These are phyloP conservation scores for Oxytropis ochrocephala DNA, from an alignment of 306 rosid species.

Conservation along the genomic window DNA sequence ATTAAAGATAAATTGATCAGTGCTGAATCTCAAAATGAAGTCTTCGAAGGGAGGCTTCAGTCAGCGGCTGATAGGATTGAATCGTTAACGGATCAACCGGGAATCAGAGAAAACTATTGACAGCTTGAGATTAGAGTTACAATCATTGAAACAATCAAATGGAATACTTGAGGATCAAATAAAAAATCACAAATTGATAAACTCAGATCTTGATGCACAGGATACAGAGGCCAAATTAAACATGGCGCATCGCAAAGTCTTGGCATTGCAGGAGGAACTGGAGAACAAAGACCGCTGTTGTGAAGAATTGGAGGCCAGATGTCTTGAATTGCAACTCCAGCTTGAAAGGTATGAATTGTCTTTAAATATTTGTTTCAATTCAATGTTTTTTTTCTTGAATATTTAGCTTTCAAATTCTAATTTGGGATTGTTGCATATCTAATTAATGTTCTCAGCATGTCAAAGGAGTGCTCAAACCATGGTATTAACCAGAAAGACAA, in stretches of 20 bases:
- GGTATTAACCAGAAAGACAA: constrained; percentile 42
- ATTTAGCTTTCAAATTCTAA: neutral
- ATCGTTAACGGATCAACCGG: constrained; percentile 38
- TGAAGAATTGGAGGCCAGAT: constrained; percentile 68
- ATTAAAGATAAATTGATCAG: constrained; percentile 32
- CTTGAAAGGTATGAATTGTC: constrained; percentile 50
- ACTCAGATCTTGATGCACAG: constrained; percentile 47
- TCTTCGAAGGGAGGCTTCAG: constrained; percentile 45
- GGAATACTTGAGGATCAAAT: constrained; percentile 39
- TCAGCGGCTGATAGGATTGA: constrained; percentile 44
- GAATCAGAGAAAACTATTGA: constrained; percentile 49
- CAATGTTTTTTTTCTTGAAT: neutral
- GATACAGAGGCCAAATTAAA: constrained; percentile 42
- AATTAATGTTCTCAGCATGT: constrained; percentile 31
- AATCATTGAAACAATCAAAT: constrained; percentile 38
- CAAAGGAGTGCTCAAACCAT: constrained; percentile 42
- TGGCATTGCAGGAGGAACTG: constrained; percentile 59
- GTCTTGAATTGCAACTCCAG: constrained; percentile 71
- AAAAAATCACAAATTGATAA: constrained; percentile 29
- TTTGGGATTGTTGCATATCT: constrained; percentile 17
- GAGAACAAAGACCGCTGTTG: constrained; percentile 44
- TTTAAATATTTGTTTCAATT: constrained; percentile 5
- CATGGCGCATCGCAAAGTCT: constrained; percentile 41
- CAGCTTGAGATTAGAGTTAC: constrained; percentile 51
- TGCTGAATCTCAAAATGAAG: constrained; percentile 47